Conservation (phyloP, 2,329 filamentous ascomycete species). For the Aspergillus luchuensis region DNA sequence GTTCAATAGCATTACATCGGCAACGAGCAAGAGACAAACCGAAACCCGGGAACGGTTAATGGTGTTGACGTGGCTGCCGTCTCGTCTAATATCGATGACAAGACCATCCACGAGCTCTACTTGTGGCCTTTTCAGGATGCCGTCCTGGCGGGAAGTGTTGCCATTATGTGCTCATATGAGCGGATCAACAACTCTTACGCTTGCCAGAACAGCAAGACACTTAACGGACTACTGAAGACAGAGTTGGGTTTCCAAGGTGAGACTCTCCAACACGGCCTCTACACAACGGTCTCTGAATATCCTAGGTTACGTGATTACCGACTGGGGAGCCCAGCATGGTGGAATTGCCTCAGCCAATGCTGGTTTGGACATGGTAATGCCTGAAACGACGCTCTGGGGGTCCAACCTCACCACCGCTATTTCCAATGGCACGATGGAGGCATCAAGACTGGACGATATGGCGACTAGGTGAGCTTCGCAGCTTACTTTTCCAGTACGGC, state of each 20-base stretch:
- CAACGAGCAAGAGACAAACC: slow-evolving; percentile 75
- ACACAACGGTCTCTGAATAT: neutral
- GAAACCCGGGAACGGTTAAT: slow-evolving; percentile 58
- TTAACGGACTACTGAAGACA: slow-evolving; percentile 67
- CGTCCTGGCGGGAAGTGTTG: slow-evolving; percentile 64
- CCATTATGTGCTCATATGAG: slow-evolving; percentile 75
- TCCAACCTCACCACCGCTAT: slow-evolving; percentile 57
- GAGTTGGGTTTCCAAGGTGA: slow-evolving; percentile 74
- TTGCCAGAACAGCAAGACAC: slow-evolving; percentile 63
- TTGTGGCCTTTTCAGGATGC: slow-evolving; percentile 71
- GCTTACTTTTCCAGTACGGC: neutral
- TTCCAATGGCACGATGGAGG: slow-evolving; percentile 60
- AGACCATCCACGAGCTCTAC: slow-evolving; percentile 65
- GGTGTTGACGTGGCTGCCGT: slow-evolving; percentile 64
- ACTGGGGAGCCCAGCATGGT: slow-evolving; percentile 76
- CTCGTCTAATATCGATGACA: slow-evolving; percentile 65
- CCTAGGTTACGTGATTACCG: slow-evolving; percentile 73
- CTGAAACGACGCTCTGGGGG: slow-evolving; percentile 19
- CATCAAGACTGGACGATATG: slow-evolving; percentile 62
- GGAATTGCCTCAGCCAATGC: slow-evolving; percentile 28
- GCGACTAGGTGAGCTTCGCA: slow-evolving; percentile 40
- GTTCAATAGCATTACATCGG: slow-evolving; percentile 60
- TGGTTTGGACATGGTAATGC: slow-evolving; percentile 32
- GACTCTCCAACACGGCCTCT: rapidly evolving
- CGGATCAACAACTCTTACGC: slow-evolving; percentile 69